A percentile compares a stretch with the other conserved stretches of the same genome.
These are phyloP conservation scores for Canavalia gladiata DNA, from an alignment of 306 rosid genomes.

Conservation along the genomic window DNA sequence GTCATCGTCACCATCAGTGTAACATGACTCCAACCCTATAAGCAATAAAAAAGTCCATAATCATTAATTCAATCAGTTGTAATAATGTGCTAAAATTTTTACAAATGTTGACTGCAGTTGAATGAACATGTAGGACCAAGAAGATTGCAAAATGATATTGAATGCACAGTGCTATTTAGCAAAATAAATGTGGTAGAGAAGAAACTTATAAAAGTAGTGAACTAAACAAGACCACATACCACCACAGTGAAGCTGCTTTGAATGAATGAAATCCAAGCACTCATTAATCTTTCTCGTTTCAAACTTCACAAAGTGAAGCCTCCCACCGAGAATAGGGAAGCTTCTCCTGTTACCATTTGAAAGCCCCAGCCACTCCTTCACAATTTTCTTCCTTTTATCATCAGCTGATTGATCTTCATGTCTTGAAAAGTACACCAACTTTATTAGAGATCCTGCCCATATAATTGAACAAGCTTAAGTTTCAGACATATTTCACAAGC, in stretches of 20 bases:
- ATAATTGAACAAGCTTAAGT: slow-evolving; percentile 35
- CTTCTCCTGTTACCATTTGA: slow-evolving; percentile 84
- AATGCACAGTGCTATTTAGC: slow-evolving; percentile 20
- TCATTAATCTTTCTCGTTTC: slow-evolving; percentile 92
- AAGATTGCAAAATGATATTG: slow-evolving; percentile 24
- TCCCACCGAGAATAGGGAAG: slow-evolving; percentile 97
- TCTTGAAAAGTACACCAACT: slow-evolving; percentile 97
- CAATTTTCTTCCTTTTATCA: slow-evolving; percentile 78
- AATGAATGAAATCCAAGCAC: slow-evolving; percentile 92
- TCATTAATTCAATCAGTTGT: slow-evolving; percentile 1
- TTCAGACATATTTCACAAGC: slow-evolving; percentile 36
- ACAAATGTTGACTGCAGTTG: slow-evolving; percentile 28
- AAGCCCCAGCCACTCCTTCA: slow-evolving; percentile 78
- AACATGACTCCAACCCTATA: slow-evolving; percentile 74
- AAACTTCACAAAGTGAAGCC: slow-evolving; percentile 99
- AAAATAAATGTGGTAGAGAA: not conserved
- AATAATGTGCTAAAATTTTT: not conserved
- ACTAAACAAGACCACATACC: slow-evolving; percentile 56
- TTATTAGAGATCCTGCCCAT: slow-evolving; percentile 90
- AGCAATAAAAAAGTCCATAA: slow-evolving; percentile 24
- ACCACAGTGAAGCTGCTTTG: slow-evolving; percentile 93
- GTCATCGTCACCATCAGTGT: slow-evolving; percentile 61
- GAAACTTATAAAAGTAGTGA: not conserved
- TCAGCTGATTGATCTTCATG: slow-evolving; percentile 72
- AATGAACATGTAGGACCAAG: slow-evolving; percentile 30